Base-by-base conservation (phyloP, 1,284 basidiomycete species). In the Inonotus obliquus region DNA sequence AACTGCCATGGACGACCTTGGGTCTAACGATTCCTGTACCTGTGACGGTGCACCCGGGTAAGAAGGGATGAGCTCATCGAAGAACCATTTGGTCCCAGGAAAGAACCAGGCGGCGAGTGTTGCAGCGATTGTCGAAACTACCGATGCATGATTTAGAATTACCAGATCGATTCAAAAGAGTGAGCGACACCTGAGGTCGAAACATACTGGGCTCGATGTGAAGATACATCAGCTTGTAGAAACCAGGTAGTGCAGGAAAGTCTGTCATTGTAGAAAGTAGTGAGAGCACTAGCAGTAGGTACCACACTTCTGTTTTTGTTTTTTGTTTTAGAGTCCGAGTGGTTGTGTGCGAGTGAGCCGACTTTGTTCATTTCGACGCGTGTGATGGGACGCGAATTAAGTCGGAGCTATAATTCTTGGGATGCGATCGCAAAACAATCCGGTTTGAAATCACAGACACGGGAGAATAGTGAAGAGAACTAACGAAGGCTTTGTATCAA, bases 31-130 rank as follows among this genome's bases (percentile, higher is more conserved):
- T 13, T 62, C 66, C 35, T 38, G 51, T 41, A 65, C 54, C 57
- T 73, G 63, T 11, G 77, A 72, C 4, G 70, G 64, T 11, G 77
- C 70, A 19, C 45, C 35, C 6, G 67, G 64, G 5, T 68, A 61
- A 11, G 75, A 76, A 1, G 88, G 88, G 57, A 90, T 79, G 62
- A 91, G 81, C 67, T 87, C 79, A 67, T 85, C 78, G 69, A 86
- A 82, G 67, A 90, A 91, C 88, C 89, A 90, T 27, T 75, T 73
- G 19, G 86, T 77, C 21, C 88, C 87, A 6, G 86, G 86, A 65
- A 75, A 81, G 55, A 81, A 67, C 80, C 84, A 87, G 17, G 81
- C 80, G 67, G 86, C 74, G 53, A 90, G 60, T 11, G 80, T 81
- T 37, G 87, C 84, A 4, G 78, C 68, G 27, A 86, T 74, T 0